Evolutionary conservation across 2,329 filamentous ascomycete genomes (phyloP), one percentile per base, ranked within the genome.

Genomic region (Aspergillus glaucus): DNA sequence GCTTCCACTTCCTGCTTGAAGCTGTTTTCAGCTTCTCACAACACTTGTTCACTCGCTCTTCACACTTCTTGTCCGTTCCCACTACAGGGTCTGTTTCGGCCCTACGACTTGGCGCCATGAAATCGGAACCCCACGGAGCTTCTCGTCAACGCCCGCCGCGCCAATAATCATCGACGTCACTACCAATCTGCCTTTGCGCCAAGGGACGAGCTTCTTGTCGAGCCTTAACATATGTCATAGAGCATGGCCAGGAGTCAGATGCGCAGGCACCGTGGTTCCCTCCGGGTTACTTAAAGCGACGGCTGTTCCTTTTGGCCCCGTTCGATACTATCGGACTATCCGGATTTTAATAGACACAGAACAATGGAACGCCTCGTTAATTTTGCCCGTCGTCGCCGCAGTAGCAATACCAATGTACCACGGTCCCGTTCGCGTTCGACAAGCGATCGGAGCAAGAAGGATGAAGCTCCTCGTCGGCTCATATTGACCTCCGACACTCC

Each of bases 401-500:
- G 55, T 48, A 56, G 54, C 40, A 44, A 36, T 26, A 32, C 48
- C 37, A 48, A 44, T 30, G 41, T 37, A 4, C 19, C 48, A 2
- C 37, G 47, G 14, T 36, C 48, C 3, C 51, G 45, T 22, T 44
- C 53, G 6, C 24, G 19, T 30, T 50, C 47, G 14, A 45, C 45
- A 3, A 44, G 21, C 3, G 28, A 36, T 26, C 44, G 36, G 21
- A 43, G 36, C 44, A 39, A 30, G n/a, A 36, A 55, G 17, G 48
- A 48, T 40, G 46, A 52, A 34, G 51, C 54, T 14, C 30, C 51
- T 0, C 59, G 61, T 24, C 57, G 57, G 21, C 61, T 73, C 15
- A 55, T 62, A 22, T 41, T 66, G 47, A 61, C 61, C 40, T 65
- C 64, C 14, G 56, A 65, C 46, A 57, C 61, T 2, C 50, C 52